Percentiles rank a stretch among this genome's conserved stretches.
Conservation (phyloP, 352 stramenopile genomes). For the Phytophthora ohioensis region DNA sequence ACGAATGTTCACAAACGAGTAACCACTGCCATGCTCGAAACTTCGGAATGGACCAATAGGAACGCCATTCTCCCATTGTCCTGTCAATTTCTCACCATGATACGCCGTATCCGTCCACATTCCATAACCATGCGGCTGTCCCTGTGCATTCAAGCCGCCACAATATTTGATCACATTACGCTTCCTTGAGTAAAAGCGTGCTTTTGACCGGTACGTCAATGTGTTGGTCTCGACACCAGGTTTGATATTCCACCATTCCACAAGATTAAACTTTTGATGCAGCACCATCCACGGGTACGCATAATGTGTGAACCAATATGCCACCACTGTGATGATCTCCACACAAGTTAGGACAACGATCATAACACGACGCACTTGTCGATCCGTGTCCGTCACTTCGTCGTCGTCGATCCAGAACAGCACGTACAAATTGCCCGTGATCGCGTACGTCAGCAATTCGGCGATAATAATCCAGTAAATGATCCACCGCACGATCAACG, state of each 20-base stretch:
- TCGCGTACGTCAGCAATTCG: slow-evolving; percentile 61
- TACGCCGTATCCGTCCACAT: slow-evolving; percentile 79
- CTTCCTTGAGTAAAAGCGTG: slow-evolving; percentile 55
- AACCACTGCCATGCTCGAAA: slow-evolving; percentile 75
- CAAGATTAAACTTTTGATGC: slow-evolving; percentile 52
- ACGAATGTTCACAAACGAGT: slow-evolving; percentile 80
- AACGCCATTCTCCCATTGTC: slow-evolving; percentile 75
- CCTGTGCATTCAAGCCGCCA: slow-evolving; percentile 63
- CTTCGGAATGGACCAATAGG: slow-evolving; percentile 80
- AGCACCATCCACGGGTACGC: slow-evolving; percentile 68
- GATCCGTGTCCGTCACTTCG: slow-evolving; percentile 35
- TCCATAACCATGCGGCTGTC: slow-evolving; percentile 70
- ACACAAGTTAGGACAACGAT: slow-evolving; percentile 46
- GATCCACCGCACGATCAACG: slow-evolving; percentile 84
- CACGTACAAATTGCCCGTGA: slow-evolving; percentile 58
- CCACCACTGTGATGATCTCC: slow-evolving; percentile 57
- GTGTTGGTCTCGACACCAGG: slow-evolving; percentile 55
- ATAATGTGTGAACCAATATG: slow-evolving; percentile 74
- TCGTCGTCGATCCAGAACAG: slow-evolving; percentile 58
- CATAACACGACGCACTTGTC: slow-evolving; percentile 39
- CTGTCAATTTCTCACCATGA: slow-evolving; percentile 76
- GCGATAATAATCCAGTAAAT: slow-evolving; percentile 86
- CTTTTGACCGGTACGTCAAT: slow-evolving; percentile 57
- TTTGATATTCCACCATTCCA: slow-evolving; percentile 61
- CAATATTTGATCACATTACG: slow-evolving; percentile 68